A percentile compares a stretch with the other conserved stretches of the same genome.
These are phyloP conservation scores for Umbelopsis vinacea DNA, from an alignment of 192 early-diverging fungal genomes.

Conservation along the genomic window DNA sequence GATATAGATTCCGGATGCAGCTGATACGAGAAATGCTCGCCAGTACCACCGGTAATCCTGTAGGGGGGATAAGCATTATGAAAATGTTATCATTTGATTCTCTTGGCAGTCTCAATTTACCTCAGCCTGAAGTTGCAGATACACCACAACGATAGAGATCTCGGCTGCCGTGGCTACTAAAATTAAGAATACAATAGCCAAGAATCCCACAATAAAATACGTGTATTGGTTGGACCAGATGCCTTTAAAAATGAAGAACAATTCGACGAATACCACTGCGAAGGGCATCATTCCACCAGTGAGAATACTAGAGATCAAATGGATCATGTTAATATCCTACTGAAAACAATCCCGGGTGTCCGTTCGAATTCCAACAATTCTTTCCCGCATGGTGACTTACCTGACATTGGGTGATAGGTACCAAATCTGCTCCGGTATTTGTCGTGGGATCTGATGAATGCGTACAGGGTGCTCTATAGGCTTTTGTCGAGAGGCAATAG, in stretches of 20 bases:
- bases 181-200: constrained; percentile 63
- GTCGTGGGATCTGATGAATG: constrained; percentile 90
- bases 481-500: constrained; percentile 58
- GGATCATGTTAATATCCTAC: not conserved
- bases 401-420: constrained; percentile 62
- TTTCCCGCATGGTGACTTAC: constrained; percentile 32
- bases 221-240: constrained; percentile 74
- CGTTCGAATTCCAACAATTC: too few relatives aligned
- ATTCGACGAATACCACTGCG: constrained; percentile 71
- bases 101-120: constrained; percentile 12
- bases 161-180: constrained; percentile 60
- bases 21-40: constrained; percentile 79
- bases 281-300: constrained; percentile 56
- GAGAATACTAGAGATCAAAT: constrained; percentile 26
- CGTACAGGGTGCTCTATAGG: constrained; percentile 74
- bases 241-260: constrained; percentile 72
- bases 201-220: constrained; percentile 68
- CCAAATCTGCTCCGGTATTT: constrained; percentile 79
- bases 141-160: constrained; percentile 66
- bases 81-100: not conserved
- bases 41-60: constrained; percentile 87
- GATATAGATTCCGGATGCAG: constrained; percentile 78
- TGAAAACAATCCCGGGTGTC: not conserved
- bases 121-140: constrained; percentile 62
- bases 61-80: constrained; percentile 34